Base-by-base conservation (phyloP, 257 asterid genomes). In the Cordia subcordata region DNA sequence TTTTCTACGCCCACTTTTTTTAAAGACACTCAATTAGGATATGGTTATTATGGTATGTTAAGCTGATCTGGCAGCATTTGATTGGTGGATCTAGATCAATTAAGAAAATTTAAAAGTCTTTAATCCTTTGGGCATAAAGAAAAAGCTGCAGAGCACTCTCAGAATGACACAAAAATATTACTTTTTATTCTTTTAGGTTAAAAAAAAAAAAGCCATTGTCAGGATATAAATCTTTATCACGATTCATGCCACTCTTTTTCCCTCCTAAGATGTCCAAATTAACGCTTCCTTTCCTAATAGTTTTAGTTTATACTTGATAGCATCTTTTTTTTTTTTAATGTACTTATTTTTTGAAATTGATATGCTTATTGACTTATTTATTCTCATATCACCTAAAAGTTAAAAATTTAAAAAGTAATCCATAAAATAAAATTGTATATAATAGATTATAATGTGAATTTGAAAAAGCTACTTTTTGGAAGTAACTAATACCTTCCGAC, bases 71-170 rank as follows among this genome's bases (percentile, higher is more conserved):
- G 56, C 52, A 63, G 33, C 22, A 57, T 53, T 60, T 60, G 65
- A 79, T 64, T 67, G 78, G 85, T 61, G 64, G 86, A 80, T 74
- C 72, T 57, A 66, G 79, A 80, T 76, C 86, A 58, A 65, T 62
- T 17, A 54, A 27, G 6, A 3, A 19, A 60, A 16, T 20, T 62
- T 64, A 50, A n/a, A 32, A 55, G 15, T 6, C 32, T 23, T 16
- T 15, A 27, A 63, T 27, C 53, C 64, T 65, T 22, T 49, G 3
- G 44, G 60, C 49, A 59, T 59, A 60, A 55, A 68, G 63, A 53
- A 52, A 75, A 79, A 68, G 77, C 70, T 60, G 64, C 72, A 65
- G 46, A 38, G 55, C 35, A 69, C 12, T 49, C 47, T 42, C 50
- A 54, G 46, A 61, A 57, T 65, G 53, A 68, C 68, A 58, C 65